Base-by-base conservation (phyloP, 1,139 yeast species). In the Lodderomyces oxycetoniae region DNA sequence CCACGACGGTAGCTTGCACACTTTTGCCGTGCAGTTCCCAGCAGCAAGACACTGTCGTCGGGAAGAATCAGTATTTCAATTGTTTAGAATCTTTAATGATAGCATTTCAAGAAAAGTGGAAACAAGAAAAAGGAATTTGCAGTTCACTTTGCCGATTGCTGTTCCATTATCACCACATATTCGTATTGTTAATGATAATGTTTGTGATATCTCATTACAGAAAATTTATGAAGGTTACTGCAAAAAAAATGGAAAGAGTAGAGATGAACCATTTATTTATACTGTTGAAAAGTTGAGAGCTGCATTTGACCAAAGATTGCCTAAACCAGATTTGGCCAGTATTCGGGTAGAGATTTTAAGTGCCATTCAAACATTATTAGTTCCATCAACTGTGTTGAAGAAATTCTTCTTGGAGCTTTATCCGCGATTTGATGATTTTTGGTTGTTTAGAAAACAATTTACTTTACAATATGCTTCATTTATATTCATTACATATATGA, bases 1-100 rank as follows among this genome's bases (percentile, higher is more conserved):
- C 7, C 86, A 86, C 49, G 96, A 91, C 55, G 98, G 97, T 44
- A 78, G 88, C 43, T 60, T 83, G 38, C 96, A 91, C 57, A 78
- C 91, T 30, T 93, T 91, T 68, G 94, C 96, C 1, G 94, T 93
- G 12, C 98, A 93, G 61, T 89, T 85, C 59, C 98, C 99, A 4
- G 95, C 98, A 12, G 96, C 96, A 8, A 79, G 98, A 48, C 96
- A 91, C 51, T 87, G 96, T 50, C 83, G 98, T 52, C 78, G 98
- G 38, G 99, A 93, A 56, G 99, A 93, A 53, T 74, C 95, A 33
- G 82, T 91, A 39, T 84, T 87, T 67, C 98, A 91, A 57, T 61
- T 93, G 46, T 89, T 87, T 71, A 74, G 96, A 47, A 76, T 91
- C 32, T 79, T 93, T 61, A 87, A 87, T 54, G 89, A 85, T 45